Percentiles rank a stretch among this genome's conserved stretches.
Evolutionary conservation across 2,329 filamentous ascomycete genomes (phyloP).

Genomic region (Catunica adiposa): DNA sequence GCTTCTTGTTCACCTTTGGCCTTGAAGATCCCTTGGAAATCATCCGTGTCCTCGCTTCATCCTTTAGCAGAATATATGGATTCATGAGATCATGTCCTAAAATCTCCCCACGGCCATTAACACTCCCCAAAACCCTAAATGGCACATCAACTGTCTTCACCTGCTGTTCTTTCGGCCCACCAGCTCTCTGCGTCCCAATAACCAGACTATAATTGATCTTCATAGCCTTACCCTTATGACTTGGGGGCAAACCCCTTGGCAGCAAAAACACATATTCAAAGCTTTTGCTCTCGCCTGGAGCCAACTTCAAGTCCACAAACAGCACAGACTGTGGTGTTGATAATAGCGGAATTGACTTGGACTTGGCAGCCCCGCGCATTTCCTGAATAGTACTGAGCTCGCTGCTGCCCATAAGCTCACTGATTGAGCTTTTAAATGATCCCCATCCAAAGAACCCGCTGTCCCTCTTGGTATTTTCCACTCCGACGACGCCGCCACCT

Average conservation of each 20-base stretch:
- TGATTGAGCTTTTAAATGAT: constrained; percentile 71
- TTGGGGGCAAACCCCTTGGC: constrained; percentile 78
- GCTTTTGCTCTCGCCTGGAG: constrained; percentile 72
- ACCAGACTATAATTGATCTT: constrained; percentile 86
- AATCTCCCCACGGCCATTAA: constrained; percentile 75
- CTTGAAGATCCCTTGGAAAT: constrained; percentile 17
- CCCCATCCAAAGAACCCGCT: constrained; percentile 77
- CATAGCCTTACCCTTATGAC: constrained; percentile 78
- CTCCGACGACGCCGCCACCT: constrained; percentile 68
- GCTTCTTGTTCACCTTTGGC: constrained; percentile 18
- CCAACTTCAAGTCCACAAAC: constrained; percentile 80
- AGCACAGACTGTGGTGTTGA: constrained; percentile 89
- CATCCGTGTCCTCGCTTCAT: constrained; percentile 45
- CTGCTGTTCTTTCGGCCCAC: constrained; percentile 60
- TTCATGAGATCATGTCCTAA: constrained; percentile 88
- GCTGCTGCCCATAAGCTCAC: constrained; percentile 67
- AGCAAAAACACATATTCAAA: constrained; percentile 78
- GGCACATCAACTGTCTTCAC: constrained; percentile 84
- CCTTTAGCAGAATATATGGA: constrained; percentile 76
- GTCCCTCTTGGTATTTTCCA: constrained; percentile 57
- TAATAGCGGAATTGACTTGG: constrained; percentile 76
- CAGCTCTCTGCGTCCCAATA: constrained; percentile 77
- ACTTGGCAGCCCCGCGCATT: constrained; percentile 76
- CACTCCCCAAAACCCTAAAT: constrained; percentile 82
- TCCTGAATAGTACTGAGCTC: constrained; percentile 90